phyloP scores from a whole-genome alignment of 192 early-diverging fungal species.

The Coemansia pectinata region DNA sequence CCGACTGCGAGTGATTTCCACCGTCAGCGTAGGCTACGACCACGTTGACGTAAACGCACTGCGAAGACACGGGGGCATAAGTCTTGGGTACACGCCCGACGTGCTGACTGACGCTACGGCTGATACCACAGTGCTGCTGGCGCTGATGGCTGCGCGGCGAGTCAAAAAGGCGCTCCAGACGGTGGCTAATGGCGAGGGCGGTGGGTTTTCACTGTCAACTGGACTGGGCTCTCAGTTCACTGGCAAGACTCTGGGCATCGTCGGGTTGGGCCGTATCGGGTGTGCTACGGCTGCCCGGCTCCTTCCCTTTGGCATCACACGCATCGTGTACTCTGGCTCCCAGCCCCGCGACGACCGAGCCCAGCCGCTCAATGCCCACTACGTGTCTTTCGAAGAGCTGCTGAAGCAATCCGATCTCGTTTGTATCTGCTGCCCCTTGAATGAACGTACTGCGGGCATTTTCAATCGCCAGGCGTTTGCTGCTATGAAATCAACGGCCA shows the following conservation, averaged over 20 bases:
- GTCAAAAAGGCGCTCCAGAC: conserved; percentile 60
- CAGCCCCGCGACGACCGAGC: conserved; percentile 56
- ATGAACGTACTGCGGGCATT: conserved; percentile 65
- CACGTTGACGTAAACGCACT: conserved; percentile 68
- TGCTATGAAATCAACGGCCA: conserved; percentile 65
- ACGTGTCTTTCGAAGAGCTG: conserved; percentile 60
- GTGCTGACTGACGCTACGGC: conserved; percentile 89
- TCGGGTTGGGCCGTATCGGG: conserved; percentile 86
- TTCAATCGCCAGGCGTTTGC: conserved; percentile 67
- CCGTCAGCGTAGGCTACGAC: conserved; percentile 81
- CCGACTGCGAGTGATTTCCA: conserved; percentile 70
- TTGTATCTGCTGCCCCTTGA: conserved; percentile 76
- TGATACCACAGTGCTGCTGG: conserved; percentile 74
- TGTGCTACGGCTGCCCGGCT: conserved; percentile 70
- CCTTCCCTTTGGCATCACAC: conserved; percentile 66
- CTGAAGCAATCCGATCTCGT: conserved; percentile 70
- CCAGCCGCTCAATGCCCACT: conserved; percentile 49
- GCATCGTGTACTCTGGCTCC: conserved; percentile 66
- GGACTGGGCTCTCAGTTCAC: conserved; percentile 71
- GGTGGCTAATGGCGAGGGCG: conserved; percentile 10
- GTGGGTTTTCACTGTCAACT: conserved; percentile 23
- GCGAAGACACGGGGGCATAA: conserved; percentile 52
- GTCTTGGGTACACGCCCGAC: conserved; percentile 80
- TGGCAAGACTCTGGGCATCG: conserved; percentile 78
- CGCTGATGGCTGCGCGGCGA: conserved; percentile 69